Conservation (phyloP, 805 yeast species). For the Wickerhamiella lipophila region DNA sequence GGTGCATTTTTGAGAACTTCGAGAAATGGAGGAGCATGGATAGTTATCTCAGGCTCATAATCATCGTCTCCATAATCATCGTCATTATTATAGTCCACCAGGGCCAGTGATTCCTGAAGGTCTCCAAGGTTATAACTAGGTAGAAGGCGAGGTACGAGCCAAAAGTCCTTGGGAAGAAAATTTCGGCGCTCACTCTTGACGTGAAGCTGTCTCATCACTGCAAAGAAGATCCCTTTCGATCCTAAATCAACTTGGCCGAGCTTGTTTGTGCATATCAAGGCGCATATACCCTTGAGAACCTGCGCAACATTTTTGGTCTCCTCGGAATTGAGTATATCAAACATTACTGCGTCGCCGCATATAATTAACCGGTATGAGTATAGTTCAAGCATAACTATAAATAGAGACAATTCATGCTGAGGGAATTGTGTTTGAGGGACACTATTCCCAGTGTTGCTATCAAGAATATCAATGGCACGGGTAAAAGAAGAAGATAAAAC, state of each 20-base stretch:
- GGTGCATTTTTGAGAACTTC: slow-evolving; percentile 55
- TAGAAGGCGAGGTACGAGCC: slow-evolving; percentile 33
- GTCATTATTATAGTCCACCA: slow-evolving; percentile 24
- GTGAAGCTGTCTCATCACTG: slow-evolving; percentile 51
- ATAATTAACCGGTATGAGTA: slow-evolving; percentile 55
- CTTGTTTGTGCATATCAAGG: neutral
- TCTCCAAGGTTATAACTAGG: slow-evolving; percentile 15
- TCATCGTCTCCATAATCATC: slow-evolving; percentile 11
- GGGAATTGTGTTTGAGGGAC: neutral
- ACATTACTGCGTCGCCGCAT: slow-evolving; percentile 52
- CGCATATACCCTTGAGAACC: slow-evolving; percentile 24
- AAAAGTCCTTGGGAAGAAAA: slow-evolving; percentile 39
- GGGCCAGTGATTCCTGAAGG: slow-evolving; percentile 24
- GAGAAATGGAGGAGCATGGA: slow-evolving; percentile 23
- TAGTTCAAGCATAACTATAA: slow-evolving; percentile 45
- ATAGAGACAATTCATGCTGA: slow-evolving; percentile 14
- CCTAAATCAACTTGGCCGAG: too few relatives aligned
- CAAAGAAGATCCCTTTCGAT: slow-evolving; percentile 22
- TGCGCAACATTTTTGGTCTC: slow-evolving; percentile 33
- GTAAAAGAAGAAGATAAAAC: neutral
- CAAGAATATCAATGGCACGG: neutral
- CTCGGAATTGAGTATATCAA: slow-evolving; percentile 32
- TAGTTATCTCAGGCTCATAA: slow-evolving; percentile 13
- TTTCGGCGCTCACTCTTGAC: slow-evolving; percentile 50
- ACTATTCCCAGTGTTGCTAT: neutral